Conservation (phyloP, 331 rosid species). For the Malus hybrid region DNA sequence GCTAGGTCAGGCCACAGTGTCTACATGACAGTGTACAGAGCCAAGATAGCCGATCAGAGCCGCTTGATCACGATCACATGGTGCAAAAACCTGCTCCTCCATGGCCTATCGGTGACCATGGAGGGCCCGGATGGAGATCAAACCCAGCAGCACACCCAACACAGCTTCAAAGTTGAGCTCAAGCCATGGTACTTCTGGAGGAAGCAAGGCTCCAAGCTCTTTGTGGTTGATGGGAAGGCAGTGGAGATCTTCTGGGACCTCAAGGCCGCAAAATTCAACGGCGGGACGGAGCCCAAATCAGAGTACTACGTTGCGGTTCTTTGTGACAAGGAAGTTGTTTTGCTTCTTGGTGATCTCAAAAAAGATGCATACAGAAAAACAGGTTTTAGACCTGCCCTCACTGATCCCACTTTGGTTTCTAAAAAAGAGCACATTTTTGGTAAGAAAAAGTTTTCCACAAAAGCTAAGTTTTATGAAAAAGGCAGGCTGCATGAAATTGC, state of each 20-base stretch:
- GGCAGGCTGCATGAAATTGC: slow-evolving; percentile 68
- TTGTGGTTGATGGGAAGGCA: slow-evolving; percentile 45
- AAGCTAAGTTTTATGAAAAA: slow-evolving; percentile 62
- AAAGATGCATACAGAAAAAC: slow-evolving; percentile 72
- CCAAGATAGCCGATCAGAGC: slow-evolving; percentile 63
- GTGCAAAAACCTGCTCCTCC: slow-evolving; percentile 70
- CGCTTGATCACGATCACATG: slow-evolving; percentile 68
- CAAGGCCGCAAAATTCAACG: slow-evolving; percentile 60
- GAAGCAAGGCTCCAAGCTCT: slow-evolving; percentile 67
- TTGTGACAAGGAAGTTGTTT: slow-evolving; percentile 69
- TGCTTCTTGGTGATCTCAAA: slow-evolving; percentile 68
- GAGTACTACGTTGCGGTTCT: slow-evolving; percentile 79
- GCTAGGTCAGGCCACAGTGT: slow-evolving; percentile 69
- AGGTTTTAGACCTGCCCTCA: slow-evolving; percentile 63
- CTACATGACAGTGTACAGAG: slow-evolving; percentile 54
- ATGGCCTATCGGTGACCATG: slow-evolving; percentile 63
- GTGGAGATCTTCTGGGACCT: slow-evolving; percentile 76
- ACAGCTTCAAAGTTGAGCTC: slow-evolving; percentile 67
- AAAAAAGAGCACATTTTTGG: slow-evolving; percentile 76
- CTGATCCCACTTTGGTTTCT: slow-evolving; percentile 68
- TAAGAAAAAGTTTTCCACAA: slow-evolving; percentile 63
- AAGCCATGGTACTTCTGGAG: slow-evolving; percentile 95
- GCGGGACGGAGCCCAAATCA: slow-evolving; percentile 66
- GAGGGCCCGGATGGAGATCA: slow-evolving; percentile 56
- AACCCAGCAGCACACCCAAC: slow-evolving; percentile 18